These are phyloP conservation scores for Candida mattraensis DNA, from an alignment of 805 yeast species.

Conservation along the genomic window DNA sequence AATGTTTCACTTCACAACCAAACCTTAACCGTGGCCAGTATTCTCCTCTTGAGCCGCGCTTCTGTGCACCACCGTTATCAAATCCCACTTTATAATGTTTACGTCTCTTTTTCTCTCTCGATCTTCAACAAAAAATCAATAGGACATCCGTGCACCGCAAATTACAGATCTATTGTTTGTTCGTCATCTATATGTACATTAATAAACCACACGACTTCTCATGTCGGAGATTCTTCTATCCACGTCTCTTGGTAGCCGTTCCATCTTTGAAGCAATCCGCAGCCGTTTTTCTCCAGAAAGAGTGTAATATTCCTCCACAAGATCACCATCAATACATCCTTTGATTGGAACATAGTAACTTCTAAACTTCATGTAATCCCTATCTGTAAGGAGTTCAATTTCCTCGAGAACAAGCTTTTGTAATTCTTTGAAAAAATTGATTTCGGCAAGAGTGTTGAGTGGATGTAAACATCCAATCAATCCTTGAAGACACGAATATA, in stretches of 20 bases:
- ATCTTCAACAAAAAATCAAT: not conserved
- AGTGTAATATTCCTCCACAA: conserved; percentile 57
- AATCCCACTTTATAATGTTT: no score
- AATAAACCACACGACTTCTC: conserved; percentile 40
- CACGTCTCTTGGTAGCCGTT: conserved; percentile 48
- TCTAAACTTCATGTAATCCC: conserved; percentile 68
- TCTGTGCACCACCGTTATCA: no score
- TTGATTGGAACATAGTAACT: conserved; percentile 81
- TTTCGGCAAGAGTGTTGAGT: conserved; percentile 59
- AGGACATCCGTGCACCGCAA: not conserved
- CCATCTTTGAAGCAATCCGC: conserved; percentile 41
- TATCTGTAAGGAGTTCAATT: conserved; percentile 50
- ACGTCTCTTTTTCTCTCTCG: no score
- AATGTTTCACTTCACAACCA: not conserved
- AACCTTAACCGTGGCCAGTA: no score
- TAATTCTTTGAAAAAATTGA: conserved; percentile 53
- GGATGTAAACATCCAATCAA: conserved; percentile 76
- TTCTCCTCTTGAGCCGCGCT: no score
- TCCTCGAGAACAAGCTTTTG: conserved; percentile 46
- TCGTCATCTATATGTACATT: not conserved
- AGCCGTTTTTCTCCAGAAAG: conserved; percentile 37
- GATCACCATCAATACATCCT: conserved; percentile 84
- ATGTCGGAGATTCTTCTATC: conserved; percentile 53
- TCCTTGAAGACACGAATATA: conserved; percentile 81
- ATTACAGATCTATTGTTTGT: not conserved